Evolutionary conservation across 345 rosid species (phyloP).

Genomic region (Ceriops tagal): DNA sequence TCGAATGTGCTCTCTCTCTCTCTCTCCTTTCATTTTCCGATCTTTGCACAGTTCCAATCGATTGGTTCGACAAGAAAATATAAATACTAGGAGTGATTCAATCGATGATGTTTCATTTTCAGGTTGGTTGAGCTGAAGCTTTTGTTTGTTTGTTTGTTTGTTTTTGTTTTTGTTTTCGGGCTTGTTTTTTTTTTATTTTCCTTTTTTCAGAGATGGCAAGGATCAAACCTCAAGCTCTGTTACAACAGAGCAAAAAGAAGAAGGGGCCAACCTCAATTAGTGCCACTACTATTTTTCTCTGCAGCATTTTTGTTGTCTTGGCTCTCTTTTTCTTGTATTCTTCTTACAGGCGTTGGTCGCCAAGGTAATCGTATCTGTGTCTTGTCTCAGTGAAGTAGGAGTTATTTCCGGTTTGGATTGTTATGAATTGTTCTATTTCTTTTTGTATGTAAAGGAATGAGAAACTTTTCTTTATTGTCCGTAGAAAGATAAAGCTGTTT

Average conservation of each 20-base stretch:
- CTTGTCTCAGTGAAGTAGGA: too few relatives aligned
- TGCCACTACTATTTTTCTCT: constrained; percentile 40
- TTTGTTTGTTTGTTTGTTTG: background rate
- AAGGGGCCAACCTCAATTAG: constrained; percentile 60
- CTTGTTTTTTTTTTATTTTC: background rate
- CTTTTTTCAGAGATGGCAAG: constrained; percentile 42
- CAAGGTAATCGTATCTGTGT: constrained; percentile 30
- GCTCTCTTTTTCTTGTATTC: constrained; percentile 49
- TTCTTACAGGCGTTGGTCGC: constrained; percentile 55
- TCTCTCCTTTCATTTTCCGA: too few relatives aligned
- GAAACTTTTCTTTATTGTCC: too few relatives aligned
- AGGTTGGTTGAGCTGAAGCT: background rate
- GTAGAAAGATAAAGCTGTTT: background rate
- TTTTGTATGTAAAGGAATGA: too few relatives aligned
- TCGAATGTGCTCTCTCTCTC: too few relatives aligned
- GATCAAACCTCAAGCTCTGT: constrained; percentile 74
- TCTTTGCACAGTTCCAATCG: too few relatives aligned
- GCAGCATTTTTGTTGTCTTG: constrained; percentile 41
- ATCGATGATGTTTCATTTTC: too few relatives aligned
- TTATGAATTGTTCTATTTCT: too few relatives aligned
- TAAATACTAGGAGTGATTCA: too few relatives aligned
- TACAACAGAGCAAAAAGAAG: constrained; percentile 78
- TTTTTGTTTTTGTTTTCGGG: background rate
- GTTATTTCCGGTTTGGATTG: too few relatives aligned
- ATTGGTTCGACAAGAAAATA: too few relatives aligned